Conservation (phyloP, 2,329 filamentous ascomycete genomes). For the Aspergillus ustus region DNA sequence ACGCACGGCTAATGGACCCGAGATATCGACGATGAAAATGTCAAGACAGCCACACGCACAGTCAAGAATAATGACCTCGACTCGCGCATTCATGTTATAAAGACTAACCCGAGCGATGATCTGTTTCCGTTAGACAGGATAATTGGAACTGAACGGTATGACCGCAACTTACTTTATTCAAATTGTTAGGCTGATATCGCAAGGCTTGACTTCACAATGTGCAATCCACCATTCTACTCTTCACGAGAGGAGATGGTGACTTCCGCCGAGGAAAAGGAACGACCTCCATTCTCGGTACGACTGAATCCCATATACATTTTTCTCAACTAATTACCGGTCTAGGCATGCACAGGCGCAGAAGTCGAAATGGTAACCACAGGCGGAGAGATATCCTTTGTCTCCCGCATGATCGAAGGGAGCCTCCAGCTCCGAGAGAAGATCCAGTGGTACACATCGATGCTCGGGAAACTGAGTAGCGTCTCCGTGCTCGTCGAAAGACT, state of each 20-base stretch:
- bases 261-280: constrained; percentile 68
- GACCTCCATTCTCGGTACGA: constrained; percentile 70
- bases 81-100: constrained; percentile 66
- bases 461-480: constrained; percentile 78
- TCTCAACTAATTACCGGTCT: constrained; percentile 10
- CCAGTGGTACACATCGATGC: constrained; percentile 89
- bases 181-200: constrained; percentile 15
- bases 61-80: constrained; percentile 68
- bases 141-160: constrained; percentile 30
- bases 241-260: constrained; percentile 70
- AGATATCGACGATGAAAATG: constrained; percentile 76
- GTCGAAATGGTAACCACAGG: constrained; percentile 85
- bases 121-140: constrained; percentile 67
- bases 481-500: constrained; percentile 64
- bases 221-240: constrained; percentile 93
- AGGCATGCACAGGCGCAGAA: constrained; percentile 71
- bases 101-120: constrained; percentile 54
- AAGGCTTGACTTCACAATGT: constrained; percentile 82
- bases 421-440: constrained; percentile 63
- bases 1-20: background rate
- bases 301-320: no score
- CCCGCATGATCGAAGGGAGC: constrained; percentile 72
- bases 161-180: background rate
- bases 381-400: constrained; percentile 77
- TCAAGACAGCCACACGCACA: constrained; percentile 70